Percentiles rank a stretch among this genome's conserved stretches.
These are phyloP conservation scores for Physcomitrium patens DNA, from an alignment of 225 moss, liverwort and hornwort genomes.

Conservation along the genomic window DNA sequence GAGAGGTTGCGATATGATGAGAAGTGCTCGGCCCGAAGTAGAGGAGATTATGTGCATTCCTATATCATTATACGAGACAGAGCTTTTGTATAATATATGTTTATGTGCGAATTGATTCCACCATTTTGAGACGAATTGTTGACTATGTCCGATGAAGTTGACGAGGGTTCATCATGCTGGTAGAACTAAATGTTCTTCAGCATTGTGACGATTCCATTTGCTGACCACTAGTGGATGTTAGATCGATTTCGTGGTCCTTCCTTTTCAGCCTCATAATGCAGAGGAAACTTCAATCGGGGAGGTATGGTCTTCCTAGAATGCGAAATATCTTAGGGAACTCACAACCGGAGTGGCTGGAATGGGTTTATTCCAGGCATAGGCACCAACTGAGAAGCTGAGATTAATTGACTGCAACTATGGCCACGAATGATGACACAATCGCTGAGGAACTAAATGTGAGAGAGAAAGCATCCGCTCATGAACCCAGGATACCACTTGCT, in stretches of 20 bases:
- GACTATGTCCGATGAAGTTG: too few species aligned
- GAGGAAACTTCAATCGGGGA: neutral
- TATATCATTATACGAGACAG: neutral
- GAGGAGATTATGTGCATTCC: neutral
- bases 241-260: neutral
- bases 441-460: slow-evolving; percentile 9
- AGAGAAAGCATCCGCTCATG: slow-evolving; percentile 12
- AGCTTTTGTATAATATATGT: neutral
- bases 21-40: neutral
- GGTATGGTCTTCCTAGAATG: neutral
- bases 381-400: slow-evolving; percentile 26
- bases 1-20: neutral
- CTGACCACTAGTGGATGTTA: neutral
- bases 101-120: neutral
- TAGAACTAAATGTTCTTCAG: neutral
- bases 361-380: slow-evolving; percentile 29
- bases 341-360: slow-evolving; percentile 23
- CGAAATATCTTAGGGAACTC: neutral
- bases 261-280: too few species aligned
- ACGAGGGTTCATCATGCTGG: neutral
- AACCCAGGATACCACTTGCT: neutral
- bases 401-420: slow-evolving; percentile 28
- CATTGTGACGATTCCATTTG: neutral
- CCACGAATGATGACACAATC: slow-evolving; percentile 21
- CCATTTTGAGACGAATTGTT: neutral